Evolutionary conservation across 129 eudicot species (phyloP), one percentile per base, ranked within the genome.

Genomic region (Pulicaria dysenterica): DNA sequence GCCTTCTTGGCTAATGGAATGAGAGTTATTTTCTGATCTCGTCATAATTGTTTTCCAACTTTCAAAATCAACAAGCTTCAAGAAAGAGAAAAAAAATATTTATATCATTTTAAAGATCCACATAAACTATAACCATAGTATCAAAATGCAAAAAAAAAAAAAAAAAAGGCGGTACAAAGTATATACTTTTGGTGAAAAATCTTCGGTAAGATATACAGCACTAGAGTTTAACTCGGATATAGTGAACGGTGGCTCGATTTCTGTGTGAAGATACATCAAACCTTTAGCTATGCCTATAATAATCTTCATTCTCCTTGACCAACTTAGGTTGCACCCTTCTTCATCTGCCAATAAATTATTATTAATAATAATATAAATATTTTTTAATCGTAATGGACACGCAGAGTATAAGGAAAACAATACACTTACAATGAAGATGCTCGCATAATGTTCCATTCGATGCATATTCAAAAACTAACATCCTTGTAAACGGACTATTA

Each of bases 241-340:
- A 5, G 99, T 90, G 78, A 95, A 95, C 4, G 99, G 90, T 8
- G 99, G 97, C 44, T 84, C 82, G 36, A 90, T 83, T 83, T 95
- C 99, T 7, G 96, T 76, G 70, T 95, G 99, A 67, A 95, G 94
- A 83, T 95, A 95, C 44, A 66, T 90, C 10, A 95, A 62, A 64
- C 96, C 99, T 67, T 81, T 86, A 2, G 96, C 96, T 16, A 95
- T 77, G 84, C 97, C 99, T 10, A 90, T 77, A 15, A 88, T 72
- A 48, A 95, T 95, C 73, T 79, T 95, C 99, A 95, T 88, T 63
- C 99, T 88, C 71, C 97, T 79, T 44, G 93, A 77, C 99, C 99
- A 95, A 48, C 94, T 86, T 48, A 95, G 71, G 67, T 86, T 88
- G 81, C 93, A 90, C 56, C 96, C 96, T 71, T 95, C 99, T 39